Evolutionary conservation across 495 filamentous ascomycete species (phyloP).

Genomic region (Neurospora sp.): DNA sequence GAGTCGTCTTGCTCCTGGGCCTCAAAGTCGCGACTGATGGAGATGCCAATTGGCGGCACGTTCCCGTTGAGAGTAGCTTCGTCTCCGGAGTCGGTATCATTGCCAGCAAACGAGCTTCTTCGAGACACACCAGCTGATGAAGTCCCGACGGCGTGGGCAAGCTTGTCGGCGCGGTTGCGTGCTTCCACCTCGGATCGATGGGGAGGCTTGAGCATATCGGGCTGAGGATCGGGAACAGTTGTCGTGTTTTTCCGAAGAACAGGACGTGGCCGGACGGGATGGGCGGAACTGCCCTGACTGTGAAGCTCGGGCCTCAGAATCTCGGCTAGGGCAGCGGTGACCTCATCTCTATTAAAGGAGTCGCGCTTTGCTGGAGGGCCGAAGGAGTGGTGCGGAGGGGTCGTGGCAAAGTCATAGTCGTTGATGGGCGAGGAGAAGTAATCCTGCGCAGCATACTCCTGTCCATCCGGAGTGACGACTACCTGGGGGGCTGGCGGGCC

Average conservation of each 20-base stretch:
- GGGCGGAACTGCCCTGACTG: constrained; percentile 1
- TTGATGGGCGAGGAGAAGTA: constrained; percentile 16
- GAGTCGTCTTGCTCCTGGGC: not conserved
- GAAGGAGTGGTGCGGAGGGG: not conserved
- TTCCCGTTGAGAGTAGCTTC: not conserved
- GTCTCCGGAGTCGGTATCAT: constrained; percentile 7
- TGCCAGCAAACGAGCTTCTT: constrained; percentile 16
- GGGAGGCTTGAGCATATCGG: constrained; percentile 1
- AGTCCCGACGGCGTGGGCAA: constrained; percentile 23
- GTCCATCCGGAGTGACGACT: constrained; percentile 6
- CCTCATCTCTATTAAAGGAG: constrained; percentile 17
- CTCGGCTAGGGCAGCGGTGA: constrained; percentile 13
- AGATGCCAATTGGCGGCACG: not conserved
- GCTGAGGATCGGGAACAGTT: not conserved
- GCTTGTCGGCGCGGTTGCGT: constrained; percentile 23
- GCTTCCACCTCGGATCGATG: constrained; percentile 21
- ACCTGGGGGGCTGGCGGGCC: not conserved
- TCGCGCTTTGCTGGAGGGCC: constrained; percentile 6
- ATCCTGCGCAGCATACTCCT: constrained; percentile 5
- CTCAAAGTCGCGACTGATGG: constrained; percentile 5
- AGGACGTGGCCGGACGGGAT: constrained; percentile 16
- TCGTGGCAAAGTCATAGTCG: constrained; percentile 2
- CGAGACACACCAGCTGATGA: constrained; percentile 24
- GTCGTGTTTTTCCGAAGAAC: constrained; percentile 15
- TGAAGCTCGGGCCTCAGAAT: constrained; percentile 14